These are phyloP conservation scores for Colletotrichum sp. DNA, from an alignment of 2,329 filamentous ascomycete species.

Conservation along the genomic window DNA sequence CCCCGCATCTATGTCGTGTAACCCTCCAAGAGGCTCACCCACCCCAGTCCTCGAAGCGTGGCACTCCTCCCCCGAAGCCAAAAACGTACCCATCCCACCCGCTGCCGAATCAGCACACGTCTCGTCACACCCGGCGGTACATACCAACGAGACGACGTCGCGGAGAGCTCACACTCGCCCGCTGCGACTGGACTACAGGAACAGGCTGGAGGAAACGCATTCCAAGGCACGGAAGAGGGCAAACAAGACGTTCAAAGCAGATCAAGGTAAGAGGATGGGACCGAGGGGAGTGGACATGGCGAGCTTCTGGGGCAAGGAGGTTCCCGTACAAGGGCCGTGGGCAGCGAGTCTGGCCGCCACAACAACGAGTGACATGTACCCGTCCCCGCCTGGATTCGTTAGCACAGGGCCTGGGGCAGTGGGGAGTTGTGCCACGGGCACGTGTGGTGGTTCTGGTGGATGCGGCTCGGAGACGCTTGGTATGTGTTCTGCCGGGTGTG, in stretches of 20 bases:
- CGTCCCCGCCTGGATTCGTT: conserved; percentile 13
- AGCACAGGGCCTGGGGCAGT: conserved; percentile 6
- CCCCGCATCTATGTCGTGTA: background rate
- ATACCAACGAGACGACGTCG: conserved; percentile 27
- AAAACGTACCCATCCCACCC: conserved; percentile 49
- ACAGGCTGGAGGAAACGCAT: conserved; percentile 9
- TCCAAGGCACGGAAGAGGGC: conserved; percentile 18
- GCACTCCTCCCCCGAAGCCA: conserved; percentile 46
- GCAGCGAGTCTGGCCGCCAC: conserved; percentile 4
- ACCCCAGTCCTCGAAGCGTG: conserved; percentile 36
- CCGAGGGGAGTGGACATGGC: conserved; percentile 18
- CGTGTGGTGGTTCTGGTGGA: conserved; percentile 11
- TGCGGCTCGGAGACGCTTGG: conserved; percentile 16
- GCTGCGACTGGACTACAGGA: background rate
- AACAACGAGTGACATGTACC: conserved; percentile 19
- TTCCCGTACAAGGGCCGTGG: conserved; percentile 7
- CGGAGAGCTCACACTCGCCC: background rate
- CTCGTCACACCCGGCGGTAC: conserved; percentile 70
- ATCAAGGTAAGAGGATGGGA: conserved; percentile 13
- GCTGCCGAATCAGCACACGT: conserved; percentile 65
- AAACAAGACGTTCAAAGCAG: conserved; percentile 8
- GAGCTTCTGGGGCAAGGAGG: conserved; percentile 17
- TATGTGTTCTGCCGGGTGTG: conserved; percentile 16
- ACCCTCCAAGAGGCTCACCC: background rate
- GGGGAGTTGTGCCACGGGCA: conserved; percentile 17